phyloP scores from a whole-genome alignment of 1,284 basidiomycete species.

The Phylloporus sp. region DNA sequence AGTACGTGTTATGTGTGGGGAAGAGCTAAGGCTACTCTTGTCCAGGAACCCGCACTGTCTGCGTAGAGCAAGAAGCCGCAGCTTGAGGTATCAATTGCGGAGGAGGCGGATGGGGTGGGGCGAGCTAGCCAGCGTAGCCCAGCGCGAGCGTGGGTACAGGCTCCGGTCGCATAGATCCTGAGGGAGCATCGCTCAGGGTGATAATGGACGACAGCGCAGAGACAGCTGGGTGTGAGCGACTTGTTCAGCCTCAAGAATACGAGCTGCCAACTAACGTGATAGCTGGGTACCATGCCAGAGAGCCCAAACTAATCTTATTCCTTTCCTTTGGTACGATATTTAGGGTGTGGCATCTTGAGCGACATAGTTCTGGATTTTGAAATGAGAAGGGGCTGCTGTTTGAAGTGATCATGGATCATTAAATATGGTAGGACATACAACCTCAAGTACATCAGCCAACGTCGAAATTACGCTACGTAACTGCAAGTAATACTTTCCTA shows the following conservation, averaged over 20 bases:
- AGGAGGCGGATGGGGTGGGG: slow-evolving; percentile 17
- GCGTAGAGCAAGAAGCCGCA: slow-evolving; percentile 31
- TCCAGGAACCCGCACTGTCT: slow-evolving; percentile 9
- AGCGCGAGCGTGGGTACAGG: no score
- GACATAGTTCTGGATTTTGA: neutral
- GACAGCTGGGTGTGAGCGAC: slow-evolving; percentile 20
- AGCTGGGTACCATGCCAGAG: slow-evolving; percentile 43
- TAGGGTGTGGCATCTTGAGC: neutral
- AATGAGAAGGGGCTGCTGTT: neutral
- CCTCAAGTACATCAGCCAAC: no score
- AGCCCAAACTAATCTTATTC: slow-evolving; percentile 35
- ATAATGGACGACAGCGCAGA: slow-evolving; percentile 16
- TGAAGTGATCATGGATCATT: no score
- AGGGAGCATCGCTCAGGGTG: slow-evolving; percentile 14
- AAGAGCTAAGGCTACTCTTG: slow-evolving; percentile 16
- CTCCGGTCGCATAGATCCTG: slow-evolving; percentile 15
- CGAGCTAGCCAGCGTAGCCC: no score
- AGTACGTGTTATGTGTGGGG: slow-evolving; percentile 14
- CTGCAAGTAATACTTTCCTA: no score
- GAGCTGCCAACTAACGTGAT: slow-evolving; percentile 37
- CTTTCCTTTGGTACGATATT: slow-evolving; percentile 17
- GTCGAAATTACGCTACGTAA: no score
- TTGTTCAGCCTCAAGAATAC: slow-evolving; percentile 37
- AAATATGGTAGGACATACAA: no score
- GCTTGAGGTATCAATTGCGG: slow-evolving; percentile 24